These are phyloP conservation scores for Cladobotryum protrusum DNA, from an alignment of 2,329 filamentous ascomycete genomes.

Conservation along the genomic window DNA sequence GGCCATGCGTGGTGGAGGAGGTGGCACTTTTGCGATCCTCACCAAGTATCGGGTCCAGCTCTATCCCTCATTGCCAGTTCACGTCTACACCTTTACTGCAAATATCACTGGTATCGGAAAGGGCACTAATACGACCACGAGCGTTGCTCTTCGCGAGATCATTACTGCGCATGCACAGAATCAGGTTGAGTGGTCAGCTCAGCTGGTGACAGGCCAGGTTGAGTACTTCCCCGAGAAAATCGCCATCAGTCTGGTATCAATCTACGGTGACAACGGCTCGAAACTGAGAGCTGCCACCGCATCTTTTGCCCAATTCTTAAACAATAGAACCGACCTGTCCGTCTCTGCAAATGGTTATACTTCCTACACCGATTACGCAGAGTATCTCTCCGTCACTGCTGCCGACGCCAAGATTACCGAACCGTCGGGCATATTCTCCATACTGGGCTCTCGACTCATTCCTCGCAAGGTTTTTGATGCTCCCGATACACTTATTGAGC, in stretches of 20 bases:
- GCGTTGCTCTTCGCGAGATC: constrained; percentile 37
- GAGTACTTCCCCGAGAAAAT: background rate
- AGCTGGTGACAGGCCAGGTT: background rate
- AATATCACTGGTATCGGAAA: constrained; percentile 35
- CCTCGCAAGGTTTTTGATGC: constrained; percentile 1
- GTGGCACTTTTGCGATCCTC: constrained; percentile 40
- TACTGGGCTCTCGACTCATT: background rate
- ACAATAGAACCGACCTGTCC: background rate
- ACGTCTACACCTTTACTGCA: constrained; percentile 41
- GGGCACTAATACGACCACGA: constrained; percentile 20
- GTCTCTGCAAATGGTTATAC: constrained; percentile 1
- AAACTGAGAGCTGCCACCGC: background rate
- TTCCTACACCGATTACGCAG: background rate
- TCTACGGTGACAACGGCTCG: background rate
- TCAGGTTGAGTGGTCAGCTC: background rate
- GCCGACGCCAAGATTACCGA: too few species aligned
- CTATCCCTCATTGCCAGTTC: constrained; percentile 41
- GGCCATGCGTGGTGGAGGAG: constrained; percentile 50
- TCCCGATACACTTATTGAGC: background rate
- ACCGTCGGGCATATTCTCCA: too few species aligned
- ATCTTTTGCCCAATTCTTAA: background rate
- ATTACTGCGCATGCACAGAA: constrained; percentile 1
- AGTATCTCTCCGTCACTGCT: too few species aligned
- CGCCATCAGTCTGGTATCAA: background rate
- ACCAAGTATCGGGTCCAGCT: constrained; percentile 39